Base-by-base conservation (phyloP, 2,329 filamentous ascomycete species). In the Fusarium sp. region DNA sequence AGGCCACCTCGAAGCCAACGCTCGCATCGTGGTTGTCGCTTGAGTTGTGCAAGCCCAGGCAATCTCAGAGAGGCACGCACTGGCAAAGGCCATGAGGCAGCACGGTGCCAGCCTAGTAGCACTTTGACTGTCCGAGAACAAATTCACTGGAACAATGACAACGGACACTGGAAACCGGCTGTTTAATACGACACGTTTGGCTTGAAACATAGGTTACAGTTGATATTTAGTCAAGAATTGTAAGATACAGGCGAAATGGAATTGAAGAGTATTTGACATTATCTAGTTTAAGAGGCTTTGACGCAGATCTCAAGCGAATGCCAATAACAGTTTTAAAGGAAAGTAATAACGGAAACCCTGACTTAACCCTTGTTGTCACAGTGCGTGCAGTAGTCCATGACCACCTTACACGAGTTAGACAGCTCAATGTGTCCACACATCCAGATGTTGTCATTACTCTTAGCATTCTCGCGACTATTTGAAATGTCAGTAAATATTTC, bases 101-200 rank as follows among this genome's bases (percentile, higher is more conserved):
- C 13, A 63, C 1, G 38, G 24, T 3, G 49, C 86, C 15, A 77
- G 68, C 16, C 38, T 91, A 18, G 79, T 89, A 35, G 80, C 86
- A 1, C 80, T 91, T 39, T 81, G 87, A 0, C 21, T 86, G 3
- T 91, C 88, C 0, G 76, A 84, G 1, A 91, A 88, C 50, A 84
- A 84, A 69, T 90, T 83, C 74, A 86, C 77, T 0, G 87, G 87
- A 1, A 80, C 63, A 2, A 83, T 84, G 1, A 73, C 46, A 0
- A 89, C 85, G 0, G 88, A 91, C 71, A 91, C 87, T 2, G 87
- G 87, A 0, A 84, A 89, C 66, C 82, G 86, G 7, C 77, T 90
- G 4, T 90, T 89, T 74, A 89, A 89, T 72, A 89, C 85, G 0
- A 86, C 82, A 6, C 76, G 84, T 67, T 63, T 86, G 48, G 69